These are phyloP conservation scores for Penicillium manginii DNA, from an alignment of 495 filamentous ascomycete genomes.

Conservation along the genomic window DNA sequence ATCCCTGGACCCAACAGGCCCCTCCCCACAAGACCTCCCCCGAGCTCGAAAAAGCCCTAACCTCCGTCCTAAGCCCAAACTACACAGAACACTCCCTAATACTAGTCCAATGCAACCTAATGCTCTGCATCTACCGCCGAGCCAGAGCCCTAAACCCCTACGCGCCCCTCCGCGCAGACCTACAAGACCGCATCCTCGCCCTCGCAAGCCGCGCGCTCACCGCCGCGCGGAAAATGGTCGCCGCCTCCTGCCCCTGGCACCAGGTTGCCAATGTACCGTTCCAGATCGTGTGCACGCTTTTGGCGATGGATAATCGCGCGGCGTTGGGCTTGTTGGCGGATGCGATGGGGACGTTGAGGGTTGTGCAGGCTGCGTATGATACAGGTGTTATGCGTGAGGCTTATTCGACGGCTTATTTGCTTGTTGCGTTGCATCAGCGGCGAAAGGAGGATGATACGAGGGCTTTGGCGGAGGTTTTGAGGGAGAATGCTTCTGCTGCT, in stretches of 20 bases:
- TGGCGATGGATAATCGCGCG: conserved; percentile 54
- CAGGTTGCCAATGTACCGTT: conserved; percentile 59
- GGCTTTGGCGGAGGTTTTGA: conserved; percentile 39
- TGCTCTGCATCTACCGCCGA: conserved; percentile 56
- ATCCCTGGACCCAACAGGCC: conserved; percentile 46
- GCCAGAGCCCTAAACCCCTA: conserved; percentile 48
- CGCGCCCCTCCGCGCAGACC: conserved; percentile 30
- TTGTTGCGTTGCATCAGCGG: conserved; percentile 49
- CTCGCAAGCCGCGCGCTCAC: conserved; percentile 38
- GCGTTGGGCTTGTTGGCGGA: conserved; percentile 49
- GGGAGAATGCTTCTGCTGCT: conserved; percentile 34
- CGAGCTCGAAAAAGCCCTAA: conserved; percentile 43
- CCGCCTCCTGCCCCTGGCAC: conserved; percentile 52
- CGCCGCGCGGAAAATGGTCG: conserved; percentile 45
- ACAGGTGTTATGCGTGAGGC: conserved; percentile 56
- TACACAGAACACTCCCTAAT: conserved; percentile 42
- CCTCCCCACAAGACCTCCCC: conserved; percentile 32
- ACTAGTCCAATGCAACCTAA: conserved; percentile 55
- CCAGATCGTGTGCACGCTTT: conserved; percentile 55
- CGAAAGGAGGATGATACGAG: conserved; percentile 48
- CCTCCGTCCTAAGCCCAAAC: conserved; percentile 40
- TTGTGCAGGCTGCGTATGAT: conserved; percentile 47
- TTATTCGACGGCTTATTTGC: conserved; percentile 53
- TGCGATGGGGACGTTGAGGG: conserved; percentile 55
- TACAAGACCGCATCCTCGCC: conserved; percentile 41